Base-by-base conservation (phyloP, 2,329 filamentous ascomycete species). In the Aureobasidium sp. region DNA sequence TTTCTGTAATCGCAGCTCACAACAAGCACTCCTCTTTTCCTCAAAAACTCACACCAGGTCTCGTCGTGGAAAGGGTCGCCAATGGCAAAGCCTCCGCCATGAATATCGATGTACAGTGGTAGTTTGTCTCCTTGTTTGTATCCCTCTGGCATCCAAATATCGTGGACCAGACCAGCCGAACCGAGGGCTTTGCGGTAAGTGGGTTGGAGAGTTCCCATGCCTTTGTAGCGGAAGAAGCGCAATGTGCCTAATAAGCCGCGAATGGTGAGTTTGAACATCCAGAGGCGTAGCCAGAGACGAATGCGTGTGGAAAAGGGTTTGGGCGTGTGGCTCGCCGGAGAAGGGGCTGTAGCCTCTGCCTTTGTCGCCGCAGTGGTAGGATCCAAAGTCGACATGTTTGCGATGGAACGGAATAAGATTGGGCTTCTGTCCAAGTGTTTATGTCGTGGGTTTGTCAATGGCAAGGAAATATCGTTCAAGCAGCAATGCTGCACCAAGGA, bases 31-130 rank as follows among this genome's bases (percentile, higher is more conserved):
- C 27, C 27, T 4, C 34, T 23, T 7, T 48, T 26, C 0, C 23
- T 20, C 29, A 53, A 10, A 32, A 20, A 48, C 3, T 53, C 17
- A 34, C 59, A 62, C 39, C 46, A 55, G 1, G n/a, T 34, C 10
- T 44, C 50, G 36, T 62, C 59, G 32, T 53, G 39, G 29, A 46
- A 47, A 4, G 59, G 50, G 15, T 53, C 50, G 3, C 59, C 48
- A 5, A 62, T 36, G 1, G 48, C 41, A 50, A 62, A 62, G 2
- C 48, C 59, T 4, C 59, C 59, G 6, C 59, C 59, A 13, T 62
- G 59, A n/a, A 62, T 62, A 17, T 62, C 50, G 15, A 62, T 53
- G 32, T 62, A 62, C 9, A 62, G 20, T 1, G 48, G 48, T 9
- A 62, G 13, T 29, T 6, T 51, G 3, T 61, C 32, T 10, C 48